Percentiles rank a stretch among this genome's conserved stretches.
Conservation (phyloP, 176 grass and related monocot species). For the Avena sativa region DNA sequence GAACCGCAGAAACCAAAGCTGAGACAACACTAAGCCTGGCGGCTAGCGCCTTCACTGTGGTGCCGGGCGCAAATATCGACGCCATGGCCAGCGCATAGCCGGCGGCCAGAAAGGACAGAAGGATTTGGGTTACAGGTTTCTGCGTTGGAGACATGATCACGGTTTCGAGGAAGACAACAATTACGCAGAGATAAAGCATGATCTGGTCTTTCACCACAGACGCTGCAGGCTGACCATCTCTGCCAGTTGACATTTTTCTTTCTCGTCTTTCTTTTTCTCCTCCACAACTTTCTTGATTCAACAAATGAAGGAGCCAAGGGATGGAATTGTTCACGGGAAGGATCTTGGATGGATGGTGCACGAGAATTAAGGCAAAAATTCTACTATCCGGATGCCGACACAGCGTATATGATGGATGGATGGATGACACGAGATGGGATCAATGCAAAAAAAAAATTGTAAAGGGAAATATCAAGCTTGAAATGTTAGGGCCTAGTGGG, state of each 20-base stretch:
- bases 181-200: constrained; percentile 11
- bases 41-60: background rate
- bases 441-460: background rate
- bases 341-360: background rate
- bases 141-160: background rate
- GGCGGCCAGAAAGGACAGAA: background rate
- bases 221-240: background rate
- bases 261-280: background rate
- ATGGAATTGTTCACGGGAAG: background rate
- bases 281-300: background rate
- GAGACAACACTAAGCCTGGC: constrained; percentile 8
- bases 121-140: background rate
- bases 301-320: background rate
- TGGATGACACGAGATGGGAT: no score
- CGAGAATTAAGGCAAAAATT: background rate
- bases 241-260: constrained; percentile 12
- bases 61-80: background rate
- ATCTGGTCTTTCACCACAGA: background rate
- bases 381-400: background rate
- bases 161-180: background rate
- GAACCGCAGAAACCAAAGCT: background rate
- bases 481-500: background rate
- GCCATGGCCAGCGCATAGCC: constrained; percentile 16
- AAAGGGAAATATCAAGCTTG: background rate
- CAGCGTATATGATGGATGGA: background rate